These are phyloP conservation scores for Calonectria honghensis DNA, from an alignment of 2,329 filamentous ascomycete species.

Conservation along the genomic window DNA sequence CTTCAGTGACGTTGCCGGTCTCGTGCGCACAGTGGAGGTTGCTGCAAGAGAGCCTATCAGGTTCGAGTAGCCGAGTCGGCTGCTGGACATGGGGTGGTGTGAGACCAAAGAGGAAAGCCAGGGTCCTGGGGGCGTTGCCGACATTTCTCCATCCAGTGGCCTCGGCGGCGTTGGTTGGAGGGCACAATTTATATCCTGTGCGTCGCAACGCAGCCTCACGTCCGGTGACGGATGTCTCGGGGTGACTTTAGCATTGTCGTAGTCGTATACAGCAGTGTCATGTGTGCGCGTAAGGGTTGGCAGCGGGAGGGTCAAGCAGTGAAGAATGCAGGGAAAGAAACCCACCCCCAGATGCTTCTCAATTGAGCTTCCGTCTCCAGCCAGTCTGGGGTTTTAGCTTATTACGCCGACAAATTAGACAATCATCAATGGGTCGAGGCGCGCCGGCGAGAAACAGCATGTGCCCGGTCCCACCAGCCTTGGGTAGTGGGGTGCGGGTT, in stretches of 20 bases:
- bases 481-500: conserved; percentile 40
- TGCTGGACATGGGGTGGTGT: conserved; percentile 42
- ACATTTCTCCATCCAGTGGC: conserved; percentile 42
- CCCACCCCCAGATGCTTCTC: conserved; percentile 32
- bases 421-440: conserved; percentile 29
- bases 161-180: not conserved
- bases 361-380: conserved; percentile 23
- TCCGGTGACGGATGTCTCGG: conserved; percentile 35
- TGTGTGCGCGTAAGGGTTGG: conserved; percentile 1
- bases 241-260: not conserved
- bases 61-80: conserved; percentile 35
- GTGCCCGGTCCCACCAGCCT: conserved; percentile 24
- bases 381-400: conserved; percentile 32
- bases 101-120: conserved; percentile 21
- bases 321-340: conserved; percentile 10
- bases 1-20: conserved; percentile 39
- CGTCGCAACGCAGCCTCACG: conserved; percentile 30
- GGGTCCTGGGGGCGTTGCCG: conserved; percentile 40
- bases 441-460: conserved; percentile 16
- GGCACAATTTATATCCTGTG: conserved; percentile 20
- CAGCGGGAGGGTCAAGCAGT: not conserved
- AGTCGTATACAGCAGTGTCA: conserved; percentile 2
- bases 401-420: conserved; percentile 29
- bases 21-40: conserved; percentile 35
- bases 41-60: conserved; percentile 51